phyloP scores from a whole-genome alignment of 2,329 filamentous ascomycete species.

The Cytospora piceae region DNA sequence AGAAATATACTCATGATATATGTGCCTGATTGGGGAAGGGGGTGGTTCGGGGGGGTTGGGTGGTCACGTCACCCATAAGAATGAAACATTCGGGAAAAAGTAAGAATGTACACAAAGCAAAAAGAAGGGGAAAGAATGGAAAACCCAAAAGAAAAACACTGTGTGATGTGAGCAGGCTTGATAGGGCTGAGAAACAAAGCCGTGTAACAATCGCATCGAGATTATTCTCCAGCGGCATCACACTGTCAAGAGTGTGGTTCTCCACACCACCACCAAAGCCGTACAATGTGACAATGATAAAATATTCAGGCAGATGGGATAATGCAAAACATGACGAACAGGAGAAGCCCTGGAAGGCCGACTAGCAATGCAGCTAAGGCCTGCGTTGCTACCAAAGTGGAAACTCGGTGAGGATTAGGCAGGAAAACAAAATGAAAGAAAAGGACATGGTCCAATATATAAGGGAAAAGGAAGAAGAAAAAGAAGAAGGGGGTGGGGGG shows the following conservation, averaged over 20 bases:
- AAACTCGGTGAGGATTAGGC: neutral
- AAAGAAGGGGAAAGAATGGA: neutral
- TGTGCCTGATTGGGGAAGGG: neutral
- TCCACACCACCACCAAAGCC: conserved; percentile 17
- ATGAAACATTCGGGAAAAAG: neutral
- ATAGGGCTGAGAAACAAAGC: conserved; percentile 29
- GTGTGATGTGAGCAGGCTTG: conserved; percentile 24
- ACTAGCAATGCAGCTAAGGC: neutral
- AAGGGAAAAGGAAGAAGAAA: neutral
- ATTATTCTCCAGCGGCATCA: conserved; percentile 16
- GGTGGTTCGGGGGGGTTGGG: too few species aligned
- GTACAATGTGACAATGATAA: conserved; percentile 2
- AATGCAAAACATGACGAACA: neutral
- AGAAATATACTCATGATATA: neutral
- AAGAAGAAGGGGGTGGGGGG: neutral
- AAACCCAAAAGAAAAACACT: conserved; percentile 18
- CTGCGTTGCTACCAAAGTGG: neutral
- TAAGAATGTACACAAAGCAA: neutral
- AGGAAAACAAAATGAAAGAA: neutral
- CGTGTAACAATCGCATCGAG: conserved; percentile 27
- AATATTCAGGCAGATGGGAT: neutral
- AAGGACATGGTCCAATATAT: neutral
- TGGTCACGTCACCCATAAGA: neutral
- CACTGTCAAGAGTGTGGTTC: conserved; percentile 4
- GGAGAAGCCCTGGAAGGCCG: neutral